Conservation (phyloP, 2,329 filamentous ascomycete species). For the Monilinia vaccinii-corymbosi region DNA sequence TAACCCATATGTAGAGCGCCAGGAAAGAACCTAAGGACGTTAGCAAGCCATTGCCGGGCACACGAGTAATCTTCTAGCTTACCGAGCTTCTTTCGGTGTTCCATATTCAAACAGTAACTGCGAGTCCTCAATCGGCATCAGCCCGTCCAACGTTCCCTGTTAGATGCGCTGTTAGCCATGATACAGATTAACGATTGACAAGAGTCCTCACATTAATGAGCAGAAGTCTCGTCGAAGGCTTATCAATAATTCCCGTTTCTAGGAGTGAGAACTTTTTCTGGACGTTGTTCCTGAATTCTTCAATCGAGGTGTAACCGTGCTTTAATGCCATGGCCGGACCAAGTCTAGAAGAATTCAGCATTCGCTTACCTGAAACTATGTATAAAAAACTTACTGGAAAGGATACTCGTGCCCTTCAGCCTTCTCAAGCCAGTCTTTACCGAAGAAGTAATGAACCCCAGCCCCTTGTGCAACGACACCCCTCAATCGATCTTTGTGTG, state of each 20-base stretch:
- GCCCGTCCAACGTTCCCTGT: constrained; percentile 51
- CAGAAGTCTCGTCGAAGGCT: constrained; percentile 47
- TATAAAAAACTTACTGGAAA: constrained; percentile 37
- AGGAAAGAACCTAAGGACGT: constrained; percentile 39
- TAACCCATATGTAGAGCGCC: constrained; percentile 60
- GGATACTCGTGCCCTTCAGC: constrained; percentile 61
- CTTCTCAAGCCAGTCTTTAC: constrained; percentile 47
- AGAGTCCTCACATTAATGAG: constrained; percentile 45
- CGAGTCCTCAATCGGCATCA: constrained; percentile 61
- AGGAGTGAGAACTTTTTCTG: constrained; percentile 56
- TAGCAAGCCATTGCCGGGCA: neutral
- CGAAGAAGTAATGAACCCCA: constrained; percentile 53
- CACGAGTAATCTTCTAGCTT: neutral
- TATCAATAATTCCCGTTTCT: constrained; percentile 47
- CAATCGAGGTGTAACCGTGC: constrained; percentile 48
- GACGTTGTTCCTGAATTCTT: constrained; percentile 45
- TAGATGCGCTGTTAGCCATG: neutral
- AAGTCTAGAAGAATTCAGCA: constrained; percentile 31
- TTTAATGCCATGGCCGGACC: constrained; percentile 50
- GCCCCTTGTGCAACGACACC: constrained; percentile 56
- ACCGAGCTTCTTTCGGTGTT: constrained; percentile 54
- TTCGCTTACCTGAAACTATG: neutral
- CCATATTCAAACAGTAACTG: constrained; percentile 57
- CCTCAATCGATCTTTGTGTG: constrained; percentile 44
- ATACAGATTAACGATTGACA: too few relatives aligned